Percentiles rank a stretch among this genome's conserved stretches.
Conservation (phyloP, 2,329 filamentous ascomycete species). For the Penicillium janthinellum region DNA sequence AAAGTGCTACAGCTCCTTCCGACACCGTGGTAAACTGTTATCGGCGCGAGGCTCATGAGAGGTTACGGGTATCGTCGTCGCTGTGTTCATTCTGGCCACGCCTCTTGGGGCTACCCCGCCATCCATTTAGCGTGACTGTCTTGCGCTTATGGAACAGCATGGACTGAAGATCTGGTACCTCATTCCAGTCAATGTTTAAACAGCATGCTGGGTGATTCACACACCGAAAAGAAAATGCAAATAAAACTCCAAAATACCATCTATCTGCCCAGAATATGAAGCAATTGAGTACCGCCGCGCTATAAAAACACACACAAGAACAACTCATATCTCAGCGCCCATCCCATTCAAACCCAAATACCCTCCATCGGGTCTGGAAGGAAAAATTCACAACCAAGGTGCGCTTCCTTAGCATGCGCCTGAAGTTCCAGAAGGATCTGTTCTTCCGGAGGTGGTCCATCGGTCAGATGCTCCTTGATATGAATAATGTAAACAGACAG, state of each 20-base stretch:
- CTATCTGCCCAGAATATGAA: background rate
- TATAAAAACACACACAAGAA: background rate
- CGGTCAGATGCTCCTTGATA: constrained; percentile 80
- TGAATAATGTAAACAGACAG: constrained; percentile 88
- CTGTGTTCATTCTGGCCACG: background rate
- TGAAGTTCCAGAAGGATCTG: constrained; percentile 70
- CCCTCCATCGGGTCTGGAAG: constrained; percentile 67
- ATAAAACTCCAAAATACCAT: background rate
- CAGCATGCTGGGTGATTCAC: background rate
- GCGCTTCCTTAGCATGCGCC: constrained; percentile 64
- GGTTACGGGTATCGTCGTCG: background rate
- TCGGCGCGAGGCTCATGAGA: background rate
- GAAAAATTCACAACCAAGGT: constrained; percentile 78
- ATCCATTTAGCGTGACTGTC: background rate
- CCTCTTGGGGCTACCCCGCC: background rate
- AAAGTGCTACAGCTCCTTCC: background rate
- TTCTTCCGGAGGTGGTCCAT: constrained; percentile 66
- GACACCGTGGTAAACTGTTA: background rate
- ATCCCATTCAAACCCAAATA: constrained; percentile 42
- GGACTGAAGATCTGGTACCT: background rate
- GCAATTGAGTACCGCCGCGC: background rate
- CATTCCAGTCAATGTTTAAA: background rate
- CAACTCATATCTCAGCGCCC: background rate
- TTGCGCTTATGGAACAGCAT: background rate
- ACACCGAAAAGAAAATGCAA: background rate